Evolutionary conservation across 2,329 filamentous ascomycete genomes (phyloP).

Genomic region (Ophiostoma triangulosporum): DNA sequence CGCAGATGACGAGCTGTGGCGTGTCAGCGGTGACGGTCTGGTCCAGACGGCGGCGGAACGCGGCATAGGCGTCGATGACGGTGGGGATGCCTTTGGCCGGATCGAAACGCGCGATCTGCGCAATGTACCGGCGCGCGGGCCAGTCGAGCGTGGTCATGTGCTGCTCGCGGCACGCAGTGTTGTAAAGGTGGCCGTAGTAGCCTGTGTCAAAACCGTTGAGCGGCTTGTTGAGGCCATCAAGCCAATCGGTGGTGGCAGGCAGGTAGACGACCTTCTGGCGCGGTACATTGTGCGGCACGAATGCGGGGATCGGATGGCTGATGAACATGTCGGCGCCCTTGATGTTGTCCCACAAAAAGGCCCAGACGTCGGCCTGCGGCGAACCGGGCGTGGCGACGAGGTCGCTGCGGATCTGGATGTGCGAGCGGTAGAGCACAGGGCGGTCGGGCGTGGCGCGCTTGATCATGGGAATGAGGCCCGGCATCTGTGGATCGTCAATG

Average conservation of each 20-base stretch:
- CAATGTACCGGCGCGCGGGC: constrained; percentile 56
- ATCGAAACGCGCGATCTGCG: constrained; percentile 72
- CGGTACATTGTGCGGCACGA: constrained; percentile 57
- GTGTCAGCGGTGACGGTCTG: constrained; percentile 33
- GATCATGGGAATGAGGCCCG: constrained; percentile 59
- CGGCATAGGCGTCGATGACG: constrained; percentile 61
- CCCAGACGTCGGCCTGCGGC: constrained; percentile 62
- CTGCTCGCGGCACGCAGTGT: constrained; percentile 43
- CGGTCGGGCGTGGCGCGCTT: constrained; percentile 58
- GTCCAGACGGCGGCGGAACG: constrained; percentile 51
- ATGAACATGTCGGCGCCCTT: constrained; percentile 64
- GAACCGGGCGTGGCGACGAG: constrained; percentile 48
- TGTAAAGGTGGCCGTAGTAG: constrained; percentile 66
- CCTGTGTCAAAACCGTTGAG: constrained; percentile 56
- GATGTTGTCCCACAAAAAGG: constrained; percentile 60
- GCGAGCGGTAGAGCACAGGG: constrained; percentile 67
- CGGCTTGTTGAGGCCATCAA: constrained; percentile 68
- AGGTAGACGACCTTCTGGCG: constrained; percentile 56
- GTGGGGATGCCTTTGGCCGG: constrained; percentile 72
- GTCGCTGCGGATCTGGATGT: constrained; percentile 72
- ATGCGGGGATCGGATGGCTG: constrained; percentile 64
- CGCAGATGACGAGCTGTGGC: constrained; percentile 65
- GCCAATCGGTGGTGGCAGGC: constrained; percentile 72
- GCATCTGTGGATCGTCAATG: constrained; percentile 78
- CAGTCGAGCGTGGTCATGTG: constrained; percentile 45